phyloP scores from a whole-genome alignment of 495 filamentous ascomycete genomes.

The Annulohypoxylon nitens region DNA sequence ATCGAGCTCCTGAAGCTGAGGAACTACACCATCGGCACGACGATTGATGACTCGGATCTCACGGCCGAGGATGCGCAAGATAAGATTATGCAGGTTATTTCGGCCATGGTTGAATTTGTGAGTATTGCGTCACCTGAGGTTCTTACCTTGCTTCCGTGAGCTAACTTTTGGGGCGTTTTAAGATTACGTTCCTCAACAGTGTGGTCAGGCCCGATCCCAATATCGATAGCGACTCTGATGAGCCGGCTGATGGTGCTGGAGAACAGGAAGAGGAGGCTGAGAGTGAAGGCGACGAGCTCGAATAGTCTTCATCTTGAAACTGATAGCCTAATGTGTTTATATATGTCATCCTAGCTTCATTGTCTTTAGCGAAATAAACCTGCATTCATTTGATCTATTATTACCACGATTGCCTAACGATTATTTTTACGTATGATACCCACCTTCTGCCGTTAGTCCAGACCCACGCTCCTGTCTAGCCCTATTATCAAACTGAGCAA shows the following conservation, averaged over 20 bases:
- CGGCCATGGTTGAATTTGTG: constrained; percentile 74
- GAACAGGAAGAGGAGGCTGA: constrained; percentile 11
- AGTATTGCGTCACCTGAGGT: constrained; percentile 47
- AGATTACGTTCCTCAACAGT: constrained; percentile 74
- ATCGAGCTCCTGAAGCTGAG: constrained; percentile 81
- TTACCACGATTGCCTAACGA: not conserved
- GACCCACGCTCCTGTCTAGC: constrained; percentile 8
- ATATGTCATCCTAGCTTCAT: not conserved
- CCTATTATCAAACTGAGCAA: not conserved
- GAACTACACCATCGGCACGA: constrained; percentile 78
- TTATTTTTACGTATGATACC: constrained; percentile 4
- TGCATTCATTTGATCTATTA: too few species aligned
- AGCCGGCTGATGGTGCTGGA: constrained; percentile 27
- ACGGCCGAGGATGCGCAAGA: constrained; percentile 64
- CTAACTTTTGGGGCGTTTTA: constrained; percentile 27
- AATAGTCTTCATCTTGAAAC: not conserved
- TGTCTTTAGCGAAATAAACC: too few species aligned
- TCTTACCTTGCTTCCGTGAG: constrained; percentile 6
- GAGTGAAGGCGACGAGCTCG: not conserved
- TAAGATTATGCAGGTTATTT: constrained; percentile 66
- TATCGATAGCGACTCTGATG: constrained; percentile 53
- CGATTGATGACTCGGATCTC: constrained; percentile 71
- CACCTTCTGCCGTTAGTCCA: not conserved
- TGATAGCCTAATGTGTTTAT: not conserved
- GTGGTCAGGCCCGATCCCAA: constrained; percentile 74